Evolutionary conservation across 306 rosid genomes (phyloP), one percentile per base, ranked within the genome.

Genomic region (Castanea sativa): DNA sequence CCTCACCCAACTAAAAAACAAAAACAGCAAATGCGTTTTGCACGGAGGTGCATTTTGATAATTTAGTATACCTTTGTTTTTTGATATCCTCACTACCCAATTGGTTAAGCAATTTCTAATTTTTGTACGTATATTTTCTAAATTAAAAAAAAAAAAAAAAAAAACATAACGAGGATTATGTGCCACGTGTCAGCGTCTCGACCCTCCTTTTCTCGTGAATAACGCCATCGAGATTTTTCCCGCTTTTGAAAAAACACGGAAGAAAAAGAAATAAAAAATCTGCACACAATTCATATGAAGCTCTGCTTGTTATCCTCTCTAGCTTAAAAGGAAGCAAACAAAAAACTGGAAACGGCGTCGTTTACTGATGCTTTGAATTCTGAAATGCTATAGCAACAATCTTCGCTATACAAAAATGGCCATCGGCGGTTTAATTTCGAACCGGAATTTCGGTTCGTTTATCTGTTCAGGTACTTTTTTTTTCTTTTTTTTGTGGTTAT

Each of bases 401-500:
- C 30, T 69, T 55, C 16, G 18, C 32, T 15, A 33, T 4, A 68
- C 15, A 82, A 1, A 85, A 85, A 94, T 94, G 97, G 90, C 90
- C 78, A 86, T 94, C 79, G 90, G 88, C 19, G 88, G 91, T 78
- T 83, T 90, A 23, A 83, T 94, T 69, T 91, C 94, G 57, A 87
- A 88, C 83, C 90, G 93, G 77, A 83, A 86, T 73, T 89, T 94
- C 71, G 83, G 86, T 84, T 94, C 91, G 6, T 83, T 89, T 75
- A 2, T 86, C 63, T 84, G 84, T 71, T 81, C 94, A 76, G 1
- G 30, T 69, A 53, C 5, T 64, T 20, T 19, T 76, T 45, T 19
- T 25, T 32, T 43, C 4, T 64, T 20, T 19, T 70, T 45, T 19
- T 25, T 32, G 43, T 33, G 33, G 15, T 38, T 38, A 38, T 2